These are phyloP conservation scores for Scenedesmus sp. DNA, from an alignment of 163 green algal species.

Conservation along the genomic window DNA sequence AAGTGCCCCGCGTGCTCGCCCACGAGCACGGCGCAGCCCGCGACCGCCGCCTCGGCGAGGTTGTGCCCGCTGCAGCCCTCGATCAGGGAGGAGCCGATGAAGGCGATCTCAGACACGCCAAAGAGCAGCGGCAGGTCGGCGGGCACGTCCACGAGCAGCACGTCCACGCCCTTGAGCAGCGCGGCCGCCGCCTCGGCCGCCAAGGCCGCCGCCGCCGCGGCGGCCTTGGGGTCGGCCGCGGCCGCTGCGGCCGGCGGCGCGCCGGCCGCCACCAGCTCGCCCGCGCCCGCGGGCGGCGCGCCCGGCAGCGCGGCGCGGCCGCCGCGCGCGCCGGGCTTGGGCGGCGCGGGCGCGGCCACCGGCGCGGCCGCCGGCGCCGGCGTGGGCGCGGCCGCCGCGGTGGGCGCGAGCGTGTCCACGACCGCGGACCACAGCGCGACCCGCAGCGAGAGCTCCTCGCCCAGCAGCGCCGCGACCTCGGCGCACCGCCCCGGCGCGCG, in stretches of 20 bases:
- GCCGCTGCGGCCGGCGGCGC: neutral
- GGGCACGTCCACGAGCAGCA: conserved; percentile 59
- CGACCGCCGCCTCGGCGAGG: conserved; percentile 59
- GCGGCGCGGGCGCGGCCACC: conserved; percentile 1
- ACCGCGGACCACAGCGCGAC: conserved; percentile 31
- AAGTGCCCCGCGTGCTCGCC: conserved; percentile 58
- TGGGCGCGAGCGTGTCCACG: neutral
- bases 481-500: conserved; percentile 28
- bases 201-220: neutral
- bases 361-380: neutral
- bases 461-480: conserved; percentile 19
- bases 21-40: conserved; percentile 65
- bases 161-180: conserved; percentile 46
- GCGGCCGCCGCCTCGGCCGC: neutral
- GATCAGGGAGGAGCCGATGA: conserved; percentile 58
- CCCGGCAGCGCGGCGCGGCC: too few relatives aligned
- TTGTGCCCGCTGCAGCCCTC: conserved; percentile 51
- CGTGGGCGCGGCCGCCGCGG: neutral
- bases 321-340: too few relatives aligned
- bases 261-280: neutral
- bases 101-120: conserved; percentile 51
- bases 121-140: conserved; percentile 54
- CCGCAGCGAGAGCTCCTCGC: neutral
- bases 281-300: too few relatives aligned
- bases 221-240: conserved; percentile 7